Evolutionary conservation across 768 basidiomycete genomes (phyloP).

Genomic region (Russula emetica): DNA sequence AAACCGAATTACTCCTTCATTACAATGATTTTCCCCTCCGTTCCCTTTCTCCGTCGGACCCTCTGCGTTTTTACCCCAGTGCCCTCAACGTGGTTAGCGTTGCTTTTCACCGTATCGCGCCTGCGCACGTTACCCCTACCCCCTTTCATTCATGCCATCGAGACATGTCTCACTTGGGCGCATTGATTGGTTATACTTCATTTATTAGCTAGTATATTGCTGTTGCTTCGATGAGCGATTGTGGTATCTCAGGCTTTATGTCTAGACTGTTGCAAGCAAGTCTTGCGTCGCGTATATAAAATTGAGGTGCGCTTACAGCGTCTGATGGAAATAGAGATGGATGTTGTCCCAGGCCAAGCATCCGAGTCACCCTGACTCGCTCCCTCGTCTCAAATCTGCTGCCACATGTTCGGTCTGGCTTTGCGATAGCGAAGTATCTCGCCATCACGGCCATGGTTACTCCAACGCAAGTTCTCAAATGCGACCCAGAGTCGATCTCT

Average conservation of each 20-base stretch:
- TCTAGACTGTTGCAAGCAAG: neutral
- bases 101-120: neutral
- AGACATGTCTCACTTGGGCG: conserved; percentile 4
- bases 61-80: neutral
- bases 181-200: conserved; percentile 1
- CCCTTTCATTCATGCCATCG: conserved; percentile 2
- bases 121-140: neutral
- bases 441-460: conserved; percentile 27
- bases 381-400: neutral
- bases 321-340: neutral
- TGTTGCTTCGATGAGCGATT: conserved; percentile 13
- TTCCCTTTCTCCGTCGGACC: neutral
- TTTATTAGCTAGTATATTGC: conserved; percentile 10
- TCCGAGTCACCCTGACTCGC: neutral
- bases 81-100: neutral
- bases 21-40: neutral
- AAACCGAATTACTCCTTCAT: neutral
- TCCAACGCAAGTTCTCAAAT: conserved; percentile 47
- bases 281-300: neutral
- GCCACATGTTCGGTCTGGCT: conserved; percentile 11
- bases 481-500: conserved; percentile 58
- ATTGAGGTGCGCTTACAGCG: neutral
- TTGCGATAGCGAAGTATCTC: neutral
- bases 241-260: neutral
- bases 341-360: neutral